Evolutionary conservation across 2,329 filamentous ascomycete genomes (phyloP).

Genomic region (Clarireedia paspali): DNA sequence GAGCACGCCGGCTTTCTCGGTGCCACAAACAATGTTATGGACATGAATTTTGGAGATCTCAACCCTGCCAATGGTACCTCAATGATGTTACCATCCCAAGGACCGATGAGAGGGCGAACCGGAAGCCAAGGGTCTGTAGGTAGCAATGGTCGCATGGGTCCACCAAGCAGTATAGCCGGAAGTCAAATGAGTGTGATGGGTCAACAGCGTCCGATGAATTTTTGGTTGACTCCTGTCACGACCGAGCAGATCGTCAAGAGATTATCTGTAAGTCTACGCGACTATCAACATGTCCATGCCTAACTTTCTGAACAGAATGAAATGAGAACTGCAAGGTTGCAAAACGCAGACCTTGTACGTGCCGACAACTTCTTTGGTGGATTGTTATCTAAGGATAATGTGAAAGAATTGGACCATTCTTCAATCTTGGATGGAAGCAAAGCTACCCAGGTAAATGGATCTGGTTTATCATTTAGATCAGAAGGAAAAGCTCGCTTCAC

Average conservation of each 20-base stretch:
- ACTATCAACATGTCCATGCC: slow-evolving; percentile 5
- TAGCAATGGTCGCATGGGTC: slow-evolving; percentile 49
- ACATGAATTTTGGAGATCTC: slow-evolving; percentile 87
- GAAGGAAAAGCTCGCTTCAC: slow-evolving; percentile 82
- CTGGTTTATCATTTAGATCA: slow-evolving; percentile 45
- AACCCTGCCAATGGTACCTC: slow-evolving; percentile 65
- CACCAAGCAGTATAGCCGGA: slow-evolving; percentile 45
- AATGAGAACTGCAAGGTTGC: slow-evolving; percentile 81
- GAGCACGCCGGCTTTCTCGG: slow-evolving; percentile 86
- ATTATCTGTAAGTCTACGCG: slow-evolving; percentile 24
- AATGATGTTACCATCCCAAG: slow-evolving; percentile 62
- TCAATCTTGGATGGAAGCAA: slow-evolving; percentile 42
- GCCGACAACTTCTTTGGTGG: slow-evolving; percentile 75
- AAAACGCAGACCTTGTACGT: slow-evolving; percentile 76
- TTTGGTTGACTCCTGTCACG: slow-evolving; percentile 81
- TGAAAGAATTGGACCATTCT: slow-evolving; percentile 50
- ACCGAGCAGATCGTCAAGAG: slow-evolving; percentile 92
- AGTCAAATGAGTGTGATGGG: slow-evolving; percentile 49
- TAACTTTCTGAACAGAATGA: slow-evolving; percentile 55
- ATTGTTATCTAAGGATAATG: slow-evolving; percentile 63
- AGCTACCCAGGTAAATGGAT: slow-evolving; percentile 37
- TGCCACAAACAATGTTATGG: slow-evolving; percentile 67
- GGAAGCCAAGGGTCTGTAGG: slow-evolving; percentile 58
- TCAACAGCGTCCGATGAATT: slow-evolving; percentile 69
- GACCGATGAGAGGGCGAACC: slow-evolving; percentile 62